Percentiles rank a stretch among this genome's conserved stretches.
Evolutionary conservation across 768 basidiomycete species (phyloP).

Genomic region (Lentinula lateritia): DNA sequence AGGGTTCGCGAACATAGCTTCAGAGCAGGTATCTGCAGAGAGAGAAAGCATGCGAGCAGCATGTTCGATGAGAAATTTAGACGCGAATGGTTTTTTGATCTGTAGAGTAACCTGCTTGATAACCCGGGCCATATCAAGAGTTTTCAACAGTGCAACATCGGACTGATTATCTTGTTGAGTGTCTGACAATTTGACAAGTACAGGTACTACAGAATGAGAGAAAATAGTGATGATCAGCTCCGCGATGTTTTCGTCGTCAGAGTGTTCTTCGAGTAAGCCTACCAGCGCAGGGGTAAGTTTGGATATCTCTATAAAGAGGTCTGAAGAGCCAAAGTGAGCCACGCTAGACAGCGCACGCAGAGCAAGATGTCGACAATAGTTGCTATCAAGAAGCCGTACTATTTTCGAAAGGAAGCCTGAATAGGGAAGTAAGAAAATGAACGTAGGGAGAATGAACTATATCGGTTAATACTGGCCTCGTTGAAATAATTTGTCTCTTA

Average conservation of each 20-base stretch:
- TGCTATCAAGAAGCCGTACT: no score
- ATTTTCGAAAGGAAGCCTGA: no score
- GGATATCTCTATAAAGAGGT: conserved; percentile 47
- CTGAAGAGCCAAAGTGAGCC: conserved; percentile 54
- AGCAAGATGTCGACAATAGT: no score
- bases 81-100: conserved; percentile 36
- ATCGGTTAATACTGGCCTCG: no score
- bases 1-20: conserved; percentile 38
- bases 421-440: no score
- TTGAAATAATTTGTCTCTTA: no score
- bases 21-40: conserved; percentile 37
- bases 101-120: conserved; percentile 36
- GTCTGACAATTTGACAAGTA: conserved; percentile 27
- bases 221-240: conserved; percentile 49
- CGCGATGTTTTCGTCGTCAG: conserved; percentile 42
- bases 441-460: no score
- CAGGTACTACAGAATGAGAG: conserved; percentile 43
- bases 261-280: conserved; percentile 40
- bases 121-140: conserved; percentile 36
- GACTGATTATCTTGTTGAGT: conserved; percentile 32
- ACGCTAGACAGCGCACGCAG: conserved; percentile 44
- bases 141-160: conserved; percentile 25
- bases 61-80: conserved; percentile 43
- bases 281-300: conserved; percentile 35
- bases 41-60: conserved; percentile 8